phyloP scores from a whole-genome alignment of 345 rosid species.

The Lenwebbia sp. region DNA sequence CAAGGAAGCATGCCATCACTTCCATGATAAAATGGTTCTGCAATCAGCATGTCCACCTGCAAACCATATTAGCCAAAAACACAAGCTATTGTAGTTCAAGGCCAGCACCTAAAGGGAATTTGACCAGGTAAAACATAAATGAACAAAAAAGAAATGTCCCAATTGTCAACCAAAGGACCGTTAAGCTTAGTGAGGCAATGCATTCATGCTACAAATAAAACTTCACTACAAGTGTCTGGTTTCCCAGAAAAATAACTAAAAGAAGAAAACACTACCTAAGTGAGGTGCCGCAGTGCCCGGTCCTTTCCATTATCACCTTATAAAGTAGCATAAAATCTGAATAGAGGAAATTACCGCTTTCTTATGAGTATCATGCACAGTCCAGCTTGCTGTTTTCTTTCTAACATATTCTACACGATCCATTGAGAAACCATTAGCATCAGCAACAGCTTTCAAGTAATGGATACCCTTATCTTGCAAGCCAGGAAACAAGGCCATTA shows the following conservation, averaged over 20 bases:
- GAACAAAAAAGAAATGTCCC: not conserved
- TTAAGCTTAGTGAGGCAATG: not conserved
- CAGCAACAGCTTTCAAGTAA: slow-evolving; percentile 57
- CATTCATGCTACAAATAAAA: not conserved
- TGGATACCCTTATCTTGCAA: slow-evolving; percentile 43
- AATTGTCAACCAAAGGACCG: not conserved
- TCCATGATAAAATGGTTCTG: slow-evolving; percentile 78
- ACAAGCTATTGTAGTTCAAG: not conserved
- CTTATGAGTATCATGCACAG: slow-evolving; percentile 30
- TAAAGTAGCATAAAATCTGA: not conserved
- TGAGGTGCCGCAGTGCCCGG: not conserved
- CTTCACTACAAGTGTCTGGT: not conserved
- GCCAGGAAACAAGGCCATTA: slow-evolving; percentile 66
- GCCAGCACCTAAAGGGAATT: not conserved
- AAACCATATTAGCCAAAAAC: not conserved
- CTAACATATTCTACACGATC: slow-evolving; percentile 41
- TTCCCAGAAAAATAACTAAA: not conserved
- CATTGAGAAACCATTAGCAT: slow-evolving; percentile 43
- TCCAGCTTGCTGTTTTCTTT: slow-evolving; percentile 32
- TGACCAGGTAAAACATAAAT: not conserved
- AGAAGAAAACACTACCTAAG: not conserved
- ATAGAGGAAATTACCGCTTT: slow-evolving; percentile 30
- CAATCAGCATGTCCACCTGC: slow-evolving; percentile 77
- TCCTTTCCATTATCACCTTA: not conserved
- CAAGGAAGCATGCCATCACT: slow-evolving; percentile 81